phyloP scores from a whole-genome alignment of 371 early-diverging fungal species.

The Chytridium lagenaria region DNA sequence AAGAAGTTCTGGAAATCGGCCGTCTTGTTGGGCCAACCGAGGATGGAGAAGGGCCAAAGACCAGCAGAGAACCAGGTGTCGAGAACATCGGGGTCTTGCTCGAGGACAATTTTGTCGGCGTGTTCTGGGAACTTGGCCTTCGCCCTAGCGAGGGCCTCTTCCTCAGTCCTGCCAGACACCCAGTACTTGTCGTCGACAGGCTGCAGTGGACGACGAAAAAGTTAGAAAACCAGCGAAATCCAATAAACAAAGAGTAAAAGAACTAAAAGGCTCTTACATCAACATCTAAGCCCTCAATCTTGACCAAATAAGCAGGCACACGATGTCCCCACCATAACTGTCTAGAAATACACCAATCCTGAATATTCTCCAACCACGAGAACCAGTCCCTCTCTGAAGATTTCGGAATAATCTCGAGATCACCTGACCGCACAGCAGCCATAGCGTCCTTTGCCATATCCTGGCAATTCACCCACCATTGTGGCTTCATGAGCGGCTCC shows the following conservation, averaged over 20 bases:
- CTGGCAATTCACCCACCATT: slow-evolving; percentile 99
- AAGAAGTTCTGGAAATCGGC: slow-evolving; percentile 87
- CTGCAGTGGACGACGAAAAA: slow-evolving; percentile 23
- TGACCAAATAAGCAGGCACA: slow-evolving; percentile 96
- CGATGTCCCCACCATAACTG: slow-evolving; percentile 99
- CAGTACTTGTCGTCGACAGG: slow-evolving; percentile 73
- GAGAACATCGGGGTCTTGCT: slow-evolving; percentile 95
- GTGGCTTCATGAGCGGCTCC: slow-evolving; percentile 98
- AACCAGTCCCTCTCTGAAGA: slow-evolving; percentile 94
- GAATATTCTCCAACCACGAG: slow-evolving; percentile 96
- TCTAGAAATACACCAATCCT: slow-evolving; percentile 99
- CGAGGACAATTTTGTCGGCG: slow-evolving; percentile 40
- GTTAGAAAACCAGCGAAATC: background rate
- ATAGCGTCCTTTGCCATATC: slow-evolving; percentile 90
- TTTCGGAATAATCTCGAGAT: slow-evolving; percentile 89
- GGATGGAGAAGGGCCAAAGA: slow-evolving; percentile 97
- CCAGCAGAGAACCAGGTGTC: slow-evolving; percentile 99
- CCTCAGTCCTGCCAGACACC: slow-evolving; percentile 87
- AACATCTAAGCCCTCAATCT: slow-evolving; percentile 69
- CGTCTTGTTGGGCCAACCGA: slow-evolving; percentile 96
- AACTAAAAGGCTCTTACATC: slow-evolving; percentile 35
- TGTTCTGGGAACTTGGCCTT: slow-evolving; percentile 67
- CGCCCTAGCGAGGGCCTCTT: slow-evolving; percentile 81
- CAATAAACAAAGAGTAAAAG: slow-evolving; percentile 20
- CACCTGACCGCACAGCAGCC: slow-evolving; percentile 84